These are phyloP conservation scores for Wallacemonas collosoma DNA, from an alignment of 208 protist genomes.

Conservation along the genomic window DNA sequence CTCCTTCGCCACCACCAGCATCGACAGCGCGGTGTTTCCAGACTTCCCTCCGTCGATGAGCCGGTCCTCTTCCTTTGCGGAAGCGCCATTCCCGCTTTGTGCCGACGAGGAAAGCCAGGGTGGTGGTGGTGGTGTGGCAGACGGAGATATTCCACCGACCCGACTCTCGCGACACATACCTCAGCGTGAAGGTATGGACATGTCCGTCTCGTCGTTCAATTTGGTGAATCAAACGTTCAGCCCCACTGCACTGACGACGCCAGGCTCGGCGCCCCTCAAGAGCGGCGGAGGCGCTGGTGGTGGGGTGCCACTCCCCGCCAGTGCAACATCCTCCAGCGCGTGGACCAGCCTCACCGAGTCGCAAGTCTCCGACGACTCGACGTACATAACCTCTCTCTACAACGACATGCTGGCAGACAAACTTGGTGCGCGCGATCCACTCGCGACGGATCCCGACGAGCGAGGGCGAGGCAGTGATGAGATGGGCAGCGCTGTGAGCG, in stretches of 20 bases:
- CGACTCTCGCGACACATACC: constrained; percentile 87
- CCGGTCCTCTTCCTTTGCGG: constrained; percentile 11
- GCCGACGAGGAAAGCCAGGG: constrained; percentile 18
- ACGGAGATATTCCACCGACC: constrained; percentile 46
- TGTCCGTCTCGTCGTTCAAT: constrained; percentile 80
- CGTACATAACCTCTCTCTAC: constrained; percentile 82
- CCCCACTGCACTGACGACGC: not conserved
- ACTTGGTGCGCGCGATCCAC: constrained; percentile 35
- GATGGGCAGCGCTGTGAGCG: constrained; percentile 11
- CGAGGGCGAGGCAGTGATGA: constrained; percentile 17
- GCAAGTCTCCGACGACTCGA: constrained; percentile 81
- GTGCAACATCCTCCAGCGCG: constrained; percentile 34
- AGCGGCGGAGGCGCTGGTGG: not conserved
- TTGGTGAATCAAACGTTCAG: constrained; percentile 25
- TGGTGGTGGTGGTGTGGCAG: not conserved
- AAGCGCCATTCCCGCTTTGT: not conserved
- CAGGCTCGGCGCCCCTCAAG: not conserved
- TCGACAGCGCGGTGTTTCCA: constrained; percentile 8
- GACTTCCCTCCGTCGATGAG: constrained; percentile 5
- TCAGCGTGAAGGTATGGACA: constrained; percentile 79
- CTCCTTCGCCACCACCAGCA: constrained; percentile 11
- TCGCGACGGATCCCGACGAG: not conserved
- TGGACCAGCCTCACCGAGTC: constrained; percentile 74
- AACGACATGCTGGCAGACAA: constrained; percentile 84
- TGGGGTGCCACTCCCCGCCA: constrained; percentile 16